Base-by-base conservation (phyloP, 257 asterid species). In the Orobanche coerulescens region DNA sequence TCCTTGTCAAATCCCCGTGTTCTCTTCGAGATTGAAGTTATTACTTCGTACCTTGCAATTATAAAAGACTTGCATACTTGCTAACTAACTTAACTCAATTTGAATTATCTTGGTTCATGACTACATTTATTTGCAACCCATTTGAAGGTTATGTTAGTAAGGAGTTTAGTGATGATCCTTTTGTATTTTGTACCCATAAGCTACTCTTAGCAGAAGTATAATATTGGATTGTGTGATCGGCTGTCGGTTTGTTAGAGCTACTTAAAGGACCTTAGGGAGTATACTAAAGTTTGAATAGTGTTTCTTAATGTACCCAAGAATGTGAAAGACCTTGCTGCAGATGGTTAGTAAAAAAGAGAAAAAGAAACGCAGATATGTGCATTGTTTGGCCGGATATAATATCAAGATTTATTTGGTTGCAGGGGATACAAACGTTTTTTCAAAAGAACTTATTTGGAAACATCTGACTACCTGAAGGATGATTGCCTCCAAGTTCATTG, bases 401-500 rank as follows among this genome's bases (percentile, higher is more conserved):
- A 4, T 64, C 13, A 22, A 16, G 44, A 15, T 44, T 59, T 22
- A 37, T 65, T 64, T 71, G 48, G 65, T 18, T 77, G 75, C 84
- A 92, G 98, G 98, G 98, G 98, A 1, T 92, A 88, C 75, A 88
- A 92, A 62, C 79, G 90, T 0, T 92, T 92, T 70, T 84, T 68
- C 65, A 88, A 82, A 74, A 81, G 95, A 81, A 71, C 82, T 18
- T 70, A 84, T 39, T 65, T 92, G 78, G 98, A 92, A 66, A 14
- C 85, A 65, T 92, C 98, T 3, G 94, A 88, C 68, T 88, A 81
- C 76, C 84, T 92, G 71, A 81, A 79, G 71, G 93, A 88, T 77
- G 98, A 92, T 66, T 85, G 91, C 68, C 93, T 92, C 64, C 82
- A 78, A 26, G 92, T 92, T 78, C 95, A 79, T 67, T 92, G 98